A percentile compares a stretch with the other conserved stretches of the same genome.
Evolutionary conservation across 257 asterid species (phyloP).

Genomic region (Solanum clarkiae): DNA sequence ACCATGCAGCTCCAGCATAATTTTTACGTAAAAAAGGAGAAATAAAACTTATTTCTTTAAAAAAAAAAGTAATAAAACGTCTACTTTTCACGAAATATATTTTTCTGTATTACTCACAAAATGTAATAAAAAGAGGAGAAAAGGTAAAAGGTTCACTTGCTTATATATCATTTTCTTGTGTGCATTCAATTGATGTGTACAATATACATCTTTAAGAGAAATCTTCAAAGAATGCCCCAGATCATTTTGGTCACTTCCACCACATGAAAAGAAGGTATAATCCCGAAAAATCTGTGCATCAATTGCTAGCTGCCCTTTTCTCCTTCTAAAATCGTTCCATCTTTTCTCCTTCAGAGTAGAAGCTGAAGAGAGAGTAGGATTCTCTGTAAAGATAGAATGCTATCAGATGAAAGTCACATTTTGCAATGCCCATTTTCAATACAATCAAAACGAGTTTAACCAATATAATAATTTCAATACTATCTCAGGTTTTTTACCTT

Average conservation of each 20-base stretch:
- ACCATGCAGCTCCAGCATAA: background rate
- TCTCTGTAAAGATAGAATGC: background rate
- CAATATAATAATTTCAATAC: background rate
- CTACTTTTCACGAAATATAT: no score
- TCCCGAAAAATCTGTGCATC: slow-evolving; percentile 63
- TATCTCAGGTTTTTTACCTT: background rate
- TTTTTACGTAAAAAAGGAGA: background rate
- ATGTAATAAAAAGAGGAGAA: background rate
- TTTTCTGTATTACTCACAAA: no score
- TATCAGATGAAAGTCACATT: background rate
- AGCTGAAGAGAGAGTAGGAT: background rate
- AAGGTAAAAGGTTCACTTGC: background rate
- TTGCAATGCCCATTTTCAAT: background rate
- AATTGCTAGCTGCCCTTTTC: slow-evolving; percentile 57
- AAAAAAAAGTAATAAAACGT: no score
- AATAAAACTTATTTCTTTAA: background rate
- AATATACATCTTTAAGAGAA: slow-evolving; percentile 42
- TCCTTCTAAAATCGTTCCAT: slow-evolving; percentile 36
- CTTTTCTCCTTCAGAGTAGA: slow-evolving; percentile 33
- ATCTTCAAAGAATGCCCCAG: slow-evolving; percentile 72
- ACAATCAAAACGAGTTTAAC: background rate
- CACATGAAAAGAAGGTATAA: slow-evolving; percentile 55
- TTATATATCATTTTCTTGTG: background rate
- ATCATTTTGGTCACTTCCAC: slow-evolving; percentile 64
- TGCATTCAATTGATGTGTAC: background rate